Evolutionary conservation across 768 basidiomycete species (phyloP).

Genomic region (Chalciporus piperatus): DNA sequence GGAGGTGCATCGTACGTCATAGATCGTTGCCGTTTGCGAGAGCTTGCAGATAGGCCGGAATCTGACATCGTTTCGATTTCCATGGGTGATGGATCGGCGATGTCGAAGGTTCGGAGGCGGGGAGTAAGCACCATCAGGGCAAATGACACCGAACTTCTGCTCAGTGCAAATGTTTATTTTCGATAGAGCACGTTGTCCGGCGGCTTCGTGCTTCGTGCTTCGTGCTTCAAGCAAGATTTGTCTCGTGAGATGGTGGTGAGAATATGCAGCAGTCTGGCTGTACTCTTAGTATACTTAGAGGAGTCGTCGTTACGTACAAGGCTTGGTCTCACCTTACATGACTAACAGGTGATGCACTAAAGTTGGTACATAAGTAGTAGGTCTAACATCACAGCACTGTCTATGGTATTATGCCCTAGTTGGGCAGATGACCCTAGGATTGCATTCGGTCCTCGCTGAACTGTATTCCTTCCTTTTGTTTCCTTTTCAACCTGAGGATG

Average conservation of each 20-base stretch:
- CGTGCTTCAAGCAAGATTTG: conserved; percentile 8
- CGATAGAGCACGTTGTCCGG: conserved; percentile 13
- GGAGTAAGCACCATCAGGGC: conserved; percentile 34
- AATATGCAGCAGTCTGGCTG: conserved; percentile 3
- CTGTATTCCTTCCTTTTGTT: conserved; percentile 6
- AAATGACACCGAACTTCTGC: conserved; percentile 10
- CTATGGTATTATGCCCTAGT: conserved; percentile 3
- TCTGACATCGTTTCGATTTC: conserved; percentile 29
- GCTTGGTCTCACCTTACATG: neutral
- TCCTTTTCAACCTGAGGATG: conserved; percentile 37
- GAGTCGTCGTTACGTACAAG: neutral
- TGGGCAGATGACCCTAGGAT: neutral
- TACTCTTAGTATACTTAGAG: neutral
- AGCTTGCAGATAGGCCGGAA: conserved; percentile 21
- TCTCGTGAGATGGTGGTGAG: conserved; percentile 20
- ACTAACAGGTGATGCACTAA: too few species aligned
- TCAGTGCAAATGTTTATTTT: conserved; percentile 18
- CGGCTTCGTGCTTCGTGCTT: conserved; percentile 7
- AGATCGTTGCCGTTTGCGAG: conserved; percentile 40
- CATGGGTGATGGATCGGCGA: conserved; percentile 32
- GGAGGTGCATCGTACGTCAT: conserved; percentile 27
- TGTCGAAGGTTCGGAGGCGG: conserved; percentile 35
- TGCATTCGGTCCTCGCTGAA: conserved; percentile 4
- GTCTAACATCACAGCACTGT: conserved; percentile 17
- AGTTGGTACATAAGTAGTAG: too few species aligned